phyloP scores from a whole-genome alignment of 1,139 yeast species.

The Geotrichum carabidarum region DNA sequence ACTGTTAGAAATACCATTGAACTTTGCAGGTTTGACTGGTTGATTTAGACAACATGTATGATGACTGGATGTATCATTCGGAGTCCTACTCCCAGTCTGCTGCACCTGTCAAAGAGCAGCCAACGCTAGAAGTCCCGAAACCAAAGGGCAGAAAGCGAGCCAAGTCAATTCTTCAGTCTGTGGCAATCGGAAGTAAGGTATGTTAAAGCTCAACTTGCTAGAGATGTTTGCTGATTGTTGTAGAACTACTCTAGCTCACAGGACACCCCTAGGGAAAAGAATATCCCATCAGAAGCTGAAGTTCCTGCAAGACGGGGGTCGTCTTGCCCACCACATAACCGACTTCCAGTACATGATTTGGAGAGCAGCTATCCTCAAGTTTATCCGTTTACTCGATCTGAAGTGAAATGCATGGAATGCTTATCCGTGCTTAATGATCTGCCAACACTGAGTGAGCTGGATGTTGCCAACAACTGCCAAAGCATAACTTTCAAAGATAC shows the following conservation, averaged over 20 bases:
- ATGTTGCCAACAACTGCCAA: conserved; percentile 27
- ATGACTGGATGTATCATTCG: conserved; percentile 35
- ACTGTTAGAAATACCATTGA: neutral
- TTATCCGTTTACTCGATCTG: conserved; percentile 20
- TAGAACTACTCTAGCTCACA: conserved; percentile 9
- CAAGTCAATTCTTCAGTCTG: conserved; percentile 30
- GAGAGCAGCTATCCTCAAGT: neutral
- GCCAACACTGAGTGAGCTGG: conserved; percentile 25
- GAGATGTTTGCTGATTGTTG: neutral
- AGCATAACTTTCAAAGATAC: conserved; percentile 29
- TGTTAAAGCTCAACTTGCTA: neutral
- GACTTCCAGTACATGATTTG: neutral
- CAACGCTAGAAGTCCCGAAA: conserved; percentile 11
- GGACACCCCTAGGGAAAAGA: conserved; percentile 1
- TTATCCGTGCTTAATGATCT: conserved; percentile 1
- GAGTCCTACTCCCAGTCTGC: conserved; percentile 21
- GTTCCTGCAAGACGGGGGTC: conserved; percentile 26
- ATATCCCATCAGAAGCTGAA: conserved; percentile 23
- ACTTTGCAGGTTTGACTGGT: neutral
- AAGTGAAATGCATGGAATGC: conserved; percentile 12
- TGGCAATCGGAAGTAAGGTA: conserved; percentile 26
- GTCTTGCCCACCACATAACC: conserved; percentile 16
- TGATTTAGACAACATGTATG: conserved; percentile 28
- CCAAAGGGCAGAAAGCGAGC: conserved; percentile 26
- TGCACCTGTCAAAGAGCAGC: conserved; percentile 1